A percentile compares a stretch with the other conserved stretches of the same genome.
Evolutionary conservation across 2,329 filamentous ascomycete genomes (phyloP).

Genomic region (Dactylellina cionopaga): DNA sequence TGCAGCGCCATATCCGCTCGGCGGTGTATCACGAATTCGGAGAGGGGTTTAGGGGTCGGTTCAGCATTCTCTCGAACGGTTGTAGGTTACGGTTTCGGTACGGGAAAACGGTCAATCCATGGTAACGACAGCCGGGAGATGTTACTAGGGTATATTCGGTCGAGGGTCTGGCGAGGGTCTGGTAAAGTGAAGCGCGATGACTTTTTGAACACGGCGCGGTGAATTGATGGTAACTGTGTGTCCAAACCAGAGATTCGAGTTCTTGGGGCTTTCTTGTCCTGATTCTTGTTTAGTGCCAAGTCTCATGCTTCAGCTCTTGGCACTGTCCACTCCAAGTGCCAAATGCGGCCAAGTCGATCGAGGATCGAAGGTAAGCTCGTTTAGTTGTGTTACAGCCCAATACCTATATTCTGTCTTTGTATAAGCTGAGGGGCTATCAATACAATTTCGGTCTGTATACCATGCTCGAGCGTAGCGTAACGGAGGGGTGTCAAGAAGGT

Average conservation of each 20-base stretch:
- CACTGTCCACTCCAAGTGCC: conserved; percentile 1
- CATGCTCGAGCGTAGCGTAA: too few species aligned
- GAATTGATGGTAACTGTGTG: conserved; percentile 13
- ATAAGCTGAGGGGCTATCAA: too few species aligned
- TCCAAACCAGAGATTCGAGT: conserved; percentile 35
- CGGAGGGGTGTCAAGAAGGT: too few species aligned
- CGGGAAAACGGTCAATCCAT: conserved; percentile 18
- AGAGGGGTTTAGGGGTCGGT: conserved; percentile 46
- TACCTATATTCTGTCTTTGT: too few species aligned
- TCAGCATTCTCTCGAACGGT: conserved; percentile 40
- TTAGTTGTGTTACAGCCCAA: conserved; percentile 5
- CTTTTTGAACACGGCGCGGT: conserved; percentile 15
- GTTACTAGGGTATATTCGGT: background rate
- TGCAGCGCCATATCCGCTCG: conserved; percentile 42
- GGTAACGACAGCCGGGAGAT: background rate
- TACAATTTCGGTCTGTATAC: too few species aligned
- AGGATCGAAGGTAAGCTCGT: conserved; percentile 45
- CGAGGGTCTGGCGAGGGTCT: background rate
- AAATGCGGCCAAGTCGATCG: conserved; percentile 36
- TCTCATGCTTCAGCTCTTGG: conserved; percentile 21
- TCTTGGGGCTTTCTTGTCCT: conserved; percentile 51
- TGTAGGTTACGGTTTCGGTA: background rate
- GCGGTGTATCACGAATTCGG: conserved; percentile 38
- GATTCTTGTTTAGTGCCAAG: conserved; percentile 53
- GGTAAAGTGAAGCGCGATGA: conserved; percentile 15